A percentile compares a stretch with the other conserved stretches of the same genome.
Evolutionary conservation across 345 rosid genomes (phyloP).

Genomic region (Eucalyptus erythrocorys): DNA sequence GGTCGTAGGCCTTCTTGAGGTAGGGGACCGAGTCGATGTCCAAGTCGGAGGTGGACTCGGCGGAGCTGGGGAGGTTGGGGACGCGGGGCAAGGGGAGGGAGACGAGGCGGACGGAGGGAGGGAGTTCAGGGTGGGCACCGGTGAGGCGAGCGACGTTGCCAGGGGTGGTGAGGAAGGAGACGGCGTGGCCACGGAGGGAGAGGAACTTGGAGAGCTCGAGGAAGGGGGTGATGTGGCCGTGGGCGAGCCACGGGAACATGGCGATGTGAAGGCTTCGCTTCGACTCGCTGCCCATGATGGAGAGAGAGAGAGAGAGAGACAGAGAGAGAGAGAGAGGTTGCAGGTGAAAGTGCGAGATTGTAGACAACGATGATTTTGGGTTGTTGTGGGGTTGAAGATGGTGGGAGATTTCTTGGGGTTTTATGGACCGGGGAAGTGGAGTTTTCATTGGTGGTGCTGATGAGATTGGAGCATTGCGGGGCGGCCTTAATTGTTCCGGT

Average conservation of each 20-base stretch:
- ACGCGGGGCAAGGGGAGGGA: constrained; percentile 9
- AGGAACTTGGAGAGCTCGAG: not conserved
- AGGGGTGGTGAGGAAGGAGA: not conserved
- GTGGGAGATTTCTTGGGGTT: not conserved
- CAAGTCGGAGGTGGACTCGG: constrained; percentile 20
- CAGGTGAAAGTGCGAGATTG: too few species aligned
- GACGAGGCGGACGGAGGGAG: constrained; percentile 1
- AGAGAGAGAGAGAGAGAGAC: not conserved
- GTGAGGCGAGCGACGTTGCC: not conserved
- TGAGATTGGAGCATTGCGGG: too few species aligned
- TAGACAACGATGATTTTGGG: too few species aligned
- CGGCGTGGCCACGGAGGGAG: not conserved
- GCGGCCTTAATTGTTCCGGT: too few species aligned
- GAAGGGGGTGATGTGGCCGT: not conserved
- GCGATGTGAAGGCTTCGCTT: not conserved
- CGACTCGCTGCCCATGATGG: not conserved
- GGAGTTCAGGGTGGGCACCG: not conserved
- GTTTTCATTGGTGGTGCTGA: too few species aligned
- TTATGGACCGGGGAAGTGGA: not conserved
- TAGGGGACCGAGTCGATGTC: constrained; percentile 9
- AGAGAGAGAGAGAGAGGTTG: not conserved
- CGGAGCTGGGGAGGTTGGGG: constrained; percentile 6
- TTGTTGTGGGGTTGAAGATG: too few species aligned
- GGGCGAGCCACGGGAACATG: not conserved
- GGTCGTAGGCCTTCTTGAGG: constrained; percentile 28